Evolutionary conservation across 257 asterid genomes (phyloP), one percentile per base, ranked within the genome.

Genomic region (Vinca minor): DNA sequence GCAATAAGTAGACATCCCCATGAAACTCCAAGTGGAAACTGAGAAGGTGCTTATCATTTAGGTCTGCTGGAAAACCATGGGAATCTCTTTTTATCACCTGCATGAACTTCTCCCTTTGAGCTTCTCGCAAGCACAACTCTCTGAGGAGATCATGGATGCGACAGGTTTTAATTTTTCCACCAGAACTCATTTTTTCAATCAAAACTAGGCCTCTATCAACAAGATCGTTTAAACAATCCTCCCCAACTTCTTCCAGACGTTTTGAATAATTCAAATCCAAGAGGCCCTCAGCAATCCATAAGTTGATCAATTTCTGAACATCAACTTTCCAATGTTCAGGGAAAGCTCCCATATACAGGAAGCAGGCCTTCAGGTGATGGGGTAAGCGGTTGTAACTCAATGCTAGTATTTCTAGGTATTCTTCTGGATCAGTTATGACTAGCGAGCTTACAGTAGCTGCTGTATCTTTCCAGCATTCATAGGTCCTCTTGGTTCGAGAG

Each of bases 231-330:
- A 78, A 69, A 28, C 25, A 74, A 23, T 74, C 69, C 44, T 69
- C 74, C 5, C 81, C 81, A 26, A 46, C 66, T 4, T 69, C 65
- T 59, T 75, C 81, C 52, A 50, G 0, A 23, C 64, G 63, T 18
- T 28, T 62, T 3, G 6, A 29, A 3, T 4, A 29, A 15, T 64
- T 64, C 47, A 29, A 52, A 26, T 54, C 32, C 38, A 69, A 34
- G 35, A 74, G 64, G 4, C 84, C 81, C 53, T 72, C 81, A 11
- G 81, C 81, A 42, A 69, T 59, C 81, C 74, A 79, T 17, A 75
- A 11, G 23, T 59, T 46, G 36, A 45, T 39, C 21, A 79, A 59
- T 35, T 57, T 79, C 73, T 67, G 42, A 23, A 59, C 81, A n/a
- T 56, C 64, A 57, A 79, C 71, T 44, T 73, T 79, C 49, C 34